Evolutionary conservation across 495 filamentous ascomycete species (phyloP).

Genomic region (Xylaria acuta): DNA sequence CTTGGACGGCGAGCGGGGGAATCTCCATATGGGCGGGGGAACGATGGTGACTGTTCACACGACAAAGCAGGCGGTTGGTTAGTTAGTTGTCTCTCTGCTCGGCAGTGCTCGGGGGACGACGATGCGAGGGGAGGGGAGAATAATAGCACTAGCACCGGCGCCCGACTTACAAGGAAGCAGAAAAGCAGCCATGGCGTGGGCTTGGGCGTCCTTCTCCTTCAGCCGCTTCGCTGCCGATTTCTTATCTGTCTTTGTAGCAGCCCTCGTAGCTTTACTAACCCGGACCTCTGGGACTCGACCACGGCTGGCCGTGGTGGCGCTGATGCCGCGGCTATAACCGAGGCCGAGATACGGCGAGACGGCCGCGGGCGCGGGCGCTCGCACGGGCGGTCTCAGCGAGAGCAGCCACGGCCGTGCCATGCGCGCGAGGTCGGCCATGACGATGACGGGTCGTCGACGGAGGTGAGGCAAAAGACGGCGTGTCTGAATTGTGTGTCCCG

Average conservation of each 20-base stretch:
- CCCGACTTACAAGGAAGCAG: constrained; percentile 21
- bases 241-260: constrained; percentile 68
- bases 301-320: constrained; percentile 15
- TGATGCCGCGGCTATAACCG: constrained; percentile 15
- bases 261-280: constrained; percentile 50
- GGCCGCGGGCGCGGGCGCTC: background rate
- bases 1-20: constrained; percentile 31
- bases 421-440: constrained; percentile 23
- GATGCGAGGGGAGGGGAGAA: constrained; percentile 2
- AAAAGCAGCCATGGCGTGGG: constrained; percentile 72
- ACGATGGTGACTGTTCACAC: constrained; percentile 30
- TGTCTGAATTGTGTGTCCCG: background rate
- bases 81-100: no score
- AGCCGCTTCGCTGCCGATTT: constrained; percentile 65
- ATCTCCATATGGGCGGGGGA: constrained; percentile 36
- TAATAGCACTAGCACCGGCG: no score
- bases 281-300: no score
- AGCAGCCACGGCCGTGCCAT: constrained; percentile 25
- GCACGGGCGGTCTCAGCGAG: constrained; percentile 5
- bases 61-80: background rate
- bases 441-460: background rate
- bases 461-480: background rate
- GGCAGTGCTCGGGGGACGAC: background rate
- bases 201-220: constrained; percentile 84
- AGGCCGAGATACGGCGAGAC: background rate